Evolutionary conservation across 2,329 filamentous ascomycete genomes (phyloP).

Genomic region (Chaetomium sp.): DNA sequence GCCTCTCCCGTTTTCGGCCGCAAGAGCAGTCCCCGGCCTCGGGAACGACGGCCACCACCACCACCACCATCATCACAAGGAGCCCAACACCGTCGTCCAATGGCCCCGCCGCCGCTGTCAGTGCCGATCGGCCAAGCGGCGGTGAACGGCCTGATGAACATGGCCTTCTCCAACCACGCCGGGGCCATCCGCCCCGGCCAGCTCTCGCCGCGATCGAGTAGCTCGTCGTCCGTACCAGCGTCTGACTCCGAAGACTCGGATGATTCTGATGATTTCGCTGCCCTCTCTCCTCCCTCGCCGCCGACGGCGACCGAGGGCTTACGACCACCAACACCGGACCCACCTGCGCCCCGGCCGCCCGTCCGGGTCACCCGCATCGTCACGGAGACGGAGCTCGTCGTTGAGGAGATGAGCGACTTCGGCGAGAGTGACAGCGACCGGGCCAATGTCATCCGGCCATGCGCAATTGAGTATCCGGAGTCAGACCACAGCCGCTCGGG

Average conservation of each 20-base stretch:
- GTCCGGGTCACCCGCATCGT: slow-evolving; percentile 15
- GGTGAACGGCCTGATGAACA: slow-evolving; percentile 23
- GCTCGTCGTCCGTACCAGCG: slow-evolving; percentile 28
- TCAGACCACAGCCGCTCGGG: slow-evolving; percentile 37
- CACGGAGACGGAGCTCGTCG: slow-evolving; percentile 28
- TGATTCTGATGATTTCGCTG: slow-evolving; percentile 3
- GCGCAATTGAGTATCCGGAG: slow-evolving; percentile 40
- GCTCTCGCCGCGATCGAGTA: slow-evolving; percentile 35
- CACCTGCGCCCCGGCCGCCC: slow-evolving; percentile 8
- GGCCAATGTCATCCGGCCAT: slow-evolving; percentile 37
- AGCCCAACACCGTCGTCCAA: slow-evolving; percentile 14
- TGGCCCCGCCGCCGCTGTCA: slow-evolving; percentile 22
- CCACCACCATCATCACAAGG: neutral
- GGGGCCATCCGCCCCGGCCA: slow-evolving; percentile 30
- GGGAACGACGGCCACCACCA: slow-evolving; percentile 16
- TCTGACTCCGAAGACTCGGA: slow-evolving; percentile 25
- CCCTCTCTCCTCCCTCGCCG: slow-evolving; percentile 16
- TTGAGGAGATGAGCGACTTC: slow-evolving; percentile 42
- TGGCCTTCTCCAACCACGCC: slow-evolving; percentile 30
- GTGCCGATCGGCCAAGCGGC: slow-evolving; percentile 25
- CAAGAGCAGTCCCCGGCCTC: slow-evolving; percentile 23
- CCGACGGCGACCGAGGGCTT: slow-evolving; percentile 19
- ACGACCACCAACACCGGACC: slow-evolving; percentile 10
- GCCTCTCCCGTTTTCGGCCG: slow-evolving; percentile 28
- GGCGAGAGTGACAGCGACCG: slow-evolving; percentile 41